Evolutionary conservation across 1,139 yeast genomes (phyloP).

Genomic region (Hyphopichia wangnamkhiaoensis): DNA sequence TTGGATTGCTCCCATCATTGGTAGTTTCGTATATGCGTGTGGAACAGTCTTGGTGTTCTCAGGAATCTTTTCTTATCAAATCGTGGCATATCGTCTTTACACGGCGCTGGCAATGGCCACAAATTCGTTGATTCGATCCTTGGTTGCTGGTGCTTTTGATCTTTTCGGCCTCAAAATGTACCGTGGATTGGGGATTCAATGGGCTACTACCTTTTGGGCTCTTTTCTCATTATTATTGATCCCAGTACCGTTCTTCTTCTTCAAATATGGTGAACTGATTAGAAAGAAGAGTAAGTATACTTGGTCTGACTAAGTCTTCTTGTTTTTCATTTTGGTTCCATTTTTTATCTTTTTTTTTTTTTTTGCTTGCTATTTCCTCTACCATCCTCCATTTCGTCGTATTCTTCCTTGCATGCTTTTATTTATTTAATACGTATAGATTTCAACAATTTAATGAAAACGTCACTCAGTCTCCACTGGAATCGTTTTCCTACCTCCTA

Average conservation of each 20-base stretch:
- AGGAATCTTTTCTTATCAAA: constrained; percentile 39
- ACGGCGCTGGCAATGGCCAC: constrained; percentile 47
- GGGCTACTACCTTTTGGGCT: constrained; percentile 44
- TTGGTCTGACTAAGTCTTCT: constrained; percentile 19
- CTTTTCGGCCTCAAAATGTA: constrained; percentile 42
- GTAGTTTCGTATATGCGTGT: constrained; percentile 36
- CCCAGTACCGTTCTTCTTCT: constrained; percentile 40
- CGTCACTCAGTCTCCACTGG: too few species aligned
- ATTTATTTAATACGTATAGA: too few species aligned
- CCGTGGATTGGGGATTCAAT: constrained; percentile 34
- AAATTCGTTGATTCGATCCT: constrained; percentile 38
- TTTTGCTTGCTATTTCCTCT: not conserved
- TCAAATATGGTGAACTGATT: constrained; percentile 33
- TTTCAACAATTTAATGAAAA: too few species aligned
- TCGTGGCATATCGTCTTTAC: constrained; percentile 40
- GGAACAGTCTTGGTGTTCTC: constrained; percentile 44
- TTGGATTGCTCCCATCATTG: constrained; percentile 45
- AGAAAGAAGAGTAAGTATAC: constrained; percentile 27
- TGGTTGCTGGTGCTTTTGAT: constrained; percentile 42
- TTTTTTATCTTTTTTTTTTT: too few species aligned
- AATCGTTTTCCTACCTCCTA: too few species aligned
- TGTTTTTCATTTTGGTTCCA: not conserved
- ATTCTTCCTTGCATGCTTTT: too few species aligned
- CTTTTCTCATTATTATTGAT: constrained; percentile 31
- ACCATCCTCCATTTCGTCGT: too few species aligned